Base-by-base conservation (phyloP, 179 eudicot species). In the Camellia oleifera region DNA sequence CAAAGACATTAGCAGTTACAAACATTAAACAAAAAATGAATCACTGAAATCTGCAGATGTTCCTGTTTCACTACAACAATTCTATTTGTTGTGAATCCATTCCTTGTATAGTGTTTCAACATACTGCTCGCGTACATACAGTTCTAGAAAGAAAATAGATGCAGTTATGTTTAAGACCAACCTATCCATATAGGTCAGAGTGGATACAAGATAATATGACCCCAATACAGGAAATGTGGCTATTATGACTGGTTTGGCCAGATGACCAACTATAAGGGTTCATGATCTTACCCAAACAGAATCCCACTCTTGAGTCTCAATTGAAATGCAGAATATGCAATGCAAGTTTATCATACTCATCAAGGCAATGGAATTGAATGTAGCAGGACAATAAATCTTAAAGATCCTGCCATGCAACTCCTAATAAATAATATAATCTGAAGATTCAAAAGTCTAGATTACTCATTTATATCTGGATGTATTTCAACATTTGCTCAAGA, bases 401-500 rank as follows among this genome's bases (percentile, higher is more conserved):
- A 57, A 57, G 2, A 74, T 74, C 12, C 54, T 40, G 60, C 15
- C 26, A 42, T 44, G 12, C 15, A 44, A 63, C 52, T 60, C 12
- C 32, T 4, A 61, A 46, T 20, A 44, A 60, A 75, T 13, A 7
- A 26, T 26, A 26, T 26, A 26, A 26, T 0, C 26, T 0, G 26
- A 42, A 3, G 13, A 20, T 46, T 50, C 32, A 71, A 48, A 71
- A 5, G 8, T 50, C 14, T 58, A 42, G 13, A 26, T 26, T 26
- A 26, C 26, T 26, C 26, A 26, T 26, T 26, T 26, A 94, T 94
- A 77, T 94, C 90, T 13, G 95, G 95, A 88, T 94, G 99, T 80
- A 88, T 69, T 83, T 97, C 98, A 76, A 94, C 82, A 89, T 94
- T 97, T 95, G 94, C 82, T 80, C 74, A 62, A 75, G 46, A 76